These are phyloP conservation scores for Eucalyptus pauciflora DNA, from an alignment of 345 rosid genomes.

Conservation along the genomic window DNA sequence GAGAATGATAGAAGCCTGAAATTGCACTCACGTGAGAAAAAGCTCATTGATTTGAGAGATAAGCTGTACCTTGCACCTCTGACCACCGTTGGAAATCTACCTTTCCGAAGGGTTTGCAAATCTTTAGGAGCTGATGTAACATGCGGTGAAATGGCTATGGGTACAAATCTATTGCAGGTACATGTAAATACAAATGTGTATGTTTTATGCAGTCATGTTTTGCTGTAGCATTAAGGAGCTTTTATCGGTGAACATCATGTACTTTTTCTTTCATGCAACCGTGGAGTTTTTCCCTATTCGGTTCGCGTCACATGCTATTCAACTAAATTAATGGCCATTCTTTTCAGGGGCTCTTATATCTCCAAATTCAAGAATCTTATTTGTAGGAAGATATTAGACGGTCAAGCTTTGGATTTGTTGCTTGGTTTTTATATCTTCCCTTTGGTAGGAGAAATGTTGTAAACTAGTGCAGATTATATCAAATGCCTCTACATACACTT, in stretches of 20 bases:
- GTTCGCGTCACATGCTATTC: background rate
- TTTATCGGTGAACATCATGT: background rate
- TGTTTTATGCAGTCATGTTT: background rate
- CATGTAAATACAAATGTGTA: background rate
- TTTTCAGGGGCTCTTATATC: background rate
- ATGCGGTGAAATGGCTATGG: conserved; percentile 99
- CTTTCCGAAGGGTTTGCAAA: conserved; percentile 93
- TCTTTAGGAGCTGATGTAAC: conserved; percentile 84
- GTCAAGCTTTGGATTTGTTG: background rate
- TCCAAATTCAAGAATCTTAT: background rate
- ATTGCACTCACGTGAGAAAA: conserved; percentile 71
- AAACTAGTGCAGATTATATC: background rate
- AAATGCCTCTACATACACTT: background rate
- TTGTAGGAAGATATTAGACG: background rate
- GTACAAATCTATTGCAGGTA: conserved; percentile 93
- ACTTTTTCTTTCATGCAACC: background rate
- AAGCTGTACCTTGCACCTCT: conserved; percentile 91
- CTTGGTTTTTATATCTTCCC: background rate
- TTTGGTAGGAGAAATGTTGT: background rate
- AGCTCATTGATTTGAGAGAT: conserved; percentile 77
- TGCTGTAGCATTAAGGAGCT: background rate
- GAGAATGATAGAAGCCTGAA: conserved; percentile 56
- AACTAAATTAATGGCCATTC: background rate
- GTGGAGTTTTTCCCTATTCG: background rate
- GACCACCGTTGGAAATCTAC: conserved; percentile 96